A percentile compares a stretch with the other conserved stretches of the same genome.
These are phyloP conservation scores for Pilaira anomala DNA, from an alignment of 192 early-diverging fungal genomes.

Conservation along the genomic window DNA sequence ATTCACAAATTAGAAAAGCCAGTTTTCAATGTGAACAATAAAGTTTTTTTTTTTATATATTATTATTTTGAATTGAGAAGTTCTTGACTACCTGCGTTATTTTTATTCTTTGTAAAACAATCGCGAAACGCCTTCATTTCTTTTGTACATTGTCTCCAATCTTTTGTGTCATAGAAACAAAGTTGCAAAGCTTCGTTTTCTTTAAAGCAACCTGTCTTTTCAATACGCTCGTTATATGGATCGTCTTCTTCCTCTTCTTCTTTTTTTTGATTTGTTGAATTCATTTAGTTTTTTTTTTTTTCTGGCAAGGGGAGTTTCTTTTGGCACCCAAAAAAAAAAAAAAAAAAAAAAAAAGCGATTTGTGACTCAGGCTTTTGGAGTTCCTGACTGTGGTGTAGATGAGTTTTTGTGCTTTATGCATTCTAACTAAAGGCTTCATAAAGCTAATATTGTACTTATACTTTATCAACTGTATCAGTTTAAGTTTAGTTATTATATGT, in stretches of 20 bases:
- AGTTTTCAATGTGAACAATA: constrained; percentile 32
- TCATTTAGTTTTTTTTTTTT: too few species aligned
- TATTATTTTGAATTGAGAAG: not conserved
- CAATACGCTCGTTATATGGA: constrained; percentile 75
- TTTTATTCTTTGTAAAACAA: constrained; percentile 62
- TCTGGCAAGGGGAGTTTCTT: too few species aligned
- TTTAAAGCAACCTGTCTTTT: constrained; percentile 70
- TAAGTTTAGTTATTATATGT: too few species aligned
- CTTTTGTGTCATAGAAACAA: constrained; percentile 81
- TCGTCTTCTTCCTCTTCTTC: constrained; percentile 67
- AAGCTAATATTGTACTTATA: too few species aligned
- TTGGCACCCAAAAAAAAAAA: too few species aligned
- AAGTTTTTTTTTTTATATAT: too few species aligned
- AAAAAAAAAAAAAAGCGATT: too few species aligned
- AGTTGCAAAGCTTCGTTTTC: constrained; percentile 81
- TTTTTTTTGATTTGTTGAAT: not conserved
- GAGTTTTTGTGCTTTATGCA: too few species aligned
- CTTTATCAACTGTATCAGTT: too few species aligned
- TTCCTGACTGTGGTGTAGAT: too few species aligned
- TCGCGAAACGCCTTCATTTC: constrained; percentile 77
- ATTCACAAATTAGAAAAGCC: constrained; percentile 25
- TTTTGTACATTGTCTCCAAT: constrained; percentile 80
- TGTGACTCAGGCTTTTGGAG: too few species aligned
- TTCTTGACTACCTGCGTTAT: constrained; percentile 28
- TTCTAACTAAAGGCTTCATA: too few species aligned